A percentile compares a stretch with the other conserved stretches of the same genome.
These are phyloP conservation scores for Suillus decipiens DNA, from an alignment of 768 basidiomycete species.

Conservation along the genomic window DNA sequence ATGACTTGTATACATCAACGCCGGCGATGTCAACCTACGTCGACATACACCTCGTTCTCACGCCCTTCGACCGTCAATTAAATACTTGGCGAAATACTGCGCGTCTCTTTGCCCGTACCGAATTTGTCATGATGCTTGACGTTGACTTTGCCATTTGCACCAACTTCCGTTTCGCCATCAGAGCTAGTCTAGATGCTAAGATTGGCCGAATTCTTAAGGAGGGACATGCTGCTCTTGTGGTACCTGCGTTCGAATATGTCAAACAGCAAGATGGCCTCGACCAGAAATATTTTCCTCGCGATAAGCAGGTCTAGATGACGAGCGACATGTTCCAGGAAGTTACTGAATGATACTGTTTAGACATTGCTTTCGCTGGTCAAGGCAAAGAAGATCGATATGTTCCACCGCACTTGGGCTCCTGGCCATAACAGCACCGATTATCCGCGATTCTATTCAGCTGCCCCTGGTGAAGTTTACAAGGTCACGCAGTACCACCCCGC, in stretches of 20 bases:
- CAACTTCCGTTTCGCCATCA: conserved; percentile 66
- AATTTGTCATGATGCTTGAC: conserved; percentile 89
- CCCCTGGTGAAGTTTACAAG: conserved; percentile 70
- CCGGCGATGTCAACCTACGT: conserved; percentile 67
- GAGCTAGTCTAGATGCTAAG: conserved; percentile 37
- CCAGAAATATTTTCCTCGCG: conserved; percentile 58
- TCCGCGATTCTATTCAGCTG: conserved; percentile 58
- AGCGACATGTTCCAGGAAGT: background rate
- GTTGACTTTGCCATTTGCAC: conserved; percentile 88
- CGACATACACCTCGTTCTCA: conserved; percentile 85
- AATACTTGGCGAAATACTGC: conserved; percentile 91
- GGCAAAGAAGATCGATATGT: conserved; percentile 62
- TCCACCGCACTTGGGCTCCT: conserved; percentile 74
- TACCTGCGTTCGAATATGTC: conserved; percentile 84
- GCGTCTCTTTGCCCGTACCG: conserved; percentile 79
- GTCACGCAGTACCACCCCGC: conserved; percentile 78
- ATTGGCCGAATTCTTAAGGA: conserved; percentile 46
- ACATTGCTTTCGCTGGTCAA: conserved; percentile 60
- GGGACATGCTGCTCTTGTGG: conserved; percentile 71
- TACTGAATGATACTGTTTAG: conserved; percentile 30
- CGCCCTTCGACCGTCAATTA: conserved; percentile 80
- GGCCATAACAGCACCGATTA: conserved; percentile 88
- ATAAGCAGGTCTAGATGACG: conserved; percentile 56
- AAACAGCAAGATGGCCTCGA: conserved; percentile 65
- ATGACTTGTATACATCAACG: conserved; percentile 66